phyloP scores from a whole-genome alignment of 2,329 filamentous ascomycete species.

The Paecilomyces sp. region DNA sequence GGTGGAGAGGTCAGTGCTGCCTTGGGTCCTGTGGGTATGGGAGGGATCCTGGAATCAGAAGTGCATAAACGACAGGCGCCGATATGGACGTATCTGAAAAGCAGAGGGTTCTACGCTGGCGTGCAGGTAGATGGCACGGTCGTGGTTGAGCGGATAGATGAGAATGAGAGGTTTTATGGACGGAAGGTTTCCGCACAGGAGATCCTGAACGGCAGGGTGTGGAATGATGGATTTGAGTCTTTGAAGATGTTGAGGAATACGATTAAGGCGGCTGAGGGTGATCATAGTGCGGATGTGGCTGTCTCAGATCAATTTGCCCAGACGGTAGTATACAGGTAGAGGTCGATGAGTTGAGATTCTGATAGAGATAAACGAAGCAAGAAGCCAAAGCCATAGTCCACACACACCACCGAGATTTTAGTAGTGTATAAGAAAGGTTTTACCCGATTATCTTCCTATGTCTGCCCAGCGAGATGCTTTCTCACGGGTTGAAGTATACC shows the following conservation, averaged over 20 bases:
- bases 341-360: too few relatives aligned
- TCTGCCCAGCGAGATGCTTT: slow-evolving; percentile 19
- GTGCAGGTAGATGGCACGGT: slow-evolving; percentile 83
- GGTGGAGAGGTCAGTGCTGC: slow-evolving; percentile 73
- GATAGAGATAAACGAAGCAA: too few relatives aligned
- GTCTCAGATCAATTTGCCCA: neutral
- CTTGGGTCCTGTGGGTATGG: slow-evolving; percentile 69
- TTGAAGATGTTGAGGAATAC: slow-evolving; percentile 66
- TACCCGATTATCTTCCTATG: neutral
- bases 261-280: slow-evolving; percentile 79
- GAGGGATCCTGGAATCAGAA: slow-evolving; percentile 64
- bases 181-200: slow-evolving; percentile 55
- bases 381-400: neutral
- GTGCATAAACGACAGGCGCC: slow-evolving; percentile 62
- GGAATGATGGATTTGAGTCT: slow-evolving; percentile 45
- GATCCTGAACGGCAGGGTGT: slow-evolving; percentile 56
- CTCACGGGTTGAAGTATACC: neutral
- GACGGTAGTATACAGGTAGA: too few relatives aligned
- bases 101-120: slow-evolving; percentile 78
- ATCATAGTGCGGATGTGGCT: slow-evolving; percentile 25
- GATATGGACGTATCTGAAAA: slow-evolving; percentile 82
- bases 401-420: too few relatives aligned
- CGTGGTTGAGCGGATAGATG: slow-evolving; percentile 74
- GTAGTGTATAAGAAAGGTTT: neutral
- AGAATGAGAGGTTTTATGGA: slow-evolving; percentile 81